Evolutionary conservation across 2,329 filamentous ascomycete genomes (phyloP), one percentile per base, ranked within the genome.

Genomic region (Ascochyta viciae-villosae): DNA sequence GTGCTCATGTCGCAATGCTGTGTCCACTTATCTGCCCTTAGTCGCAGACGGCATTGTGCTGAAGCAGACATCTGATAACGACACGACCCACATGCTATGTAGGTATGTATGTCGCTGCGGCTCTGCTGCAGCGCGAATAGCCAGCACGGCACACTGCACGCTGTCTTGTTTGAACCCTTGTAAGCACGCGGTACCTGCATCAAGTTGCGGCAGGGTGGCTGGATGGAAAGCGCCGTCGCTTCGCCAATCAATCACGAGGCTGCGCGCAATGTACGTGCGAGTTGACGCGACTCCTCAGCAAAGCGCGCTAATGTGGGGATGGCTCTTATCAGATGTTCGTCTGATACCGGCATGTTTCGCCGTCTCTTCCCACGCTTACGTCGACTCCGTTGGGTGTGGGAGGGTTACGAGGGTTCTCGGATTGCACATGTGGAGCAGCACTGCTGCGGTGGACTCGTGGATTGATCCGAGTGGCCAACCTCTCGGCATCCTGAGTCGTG

Each of bases 1-100:
- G 43, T 41, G 29, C 37, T 46, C 47, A 50, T 47, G 42, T 47
- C 47, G 53, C 47, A 56, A 43, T 47, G 53, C 37, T 42, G 53
- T 50, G 53, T 56, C 53, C 53, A 56, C 53, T 56, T 50, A 50
- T 55, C 42, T 50, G 53, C 47, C 19, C 13, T 50, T 50, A 50
- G 47, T 41, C 47, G 26, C 41, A 33, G 41, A 38, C 24, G 47
- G 16, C 29, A 42, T 47, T 35, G 13, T 31, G 29, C 31, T 46
- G 29, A 16, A 46, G 26, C 34, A 12, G 46, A 34, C 33, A 56
- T 56, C 47, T 51, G 47, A 56, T 48, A 56, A 43, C 42, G 15
- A 40, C 13, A 16, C 13, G 47, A 38, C 47, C 53, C 53, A 56
- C 53, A 8, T 23, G 15, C 38, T 19, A 42, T 34, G 37, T 16